phyloP scores from a whole-genome alignment of 78 protist species.

The Emiliania huxleyi region DNA sequence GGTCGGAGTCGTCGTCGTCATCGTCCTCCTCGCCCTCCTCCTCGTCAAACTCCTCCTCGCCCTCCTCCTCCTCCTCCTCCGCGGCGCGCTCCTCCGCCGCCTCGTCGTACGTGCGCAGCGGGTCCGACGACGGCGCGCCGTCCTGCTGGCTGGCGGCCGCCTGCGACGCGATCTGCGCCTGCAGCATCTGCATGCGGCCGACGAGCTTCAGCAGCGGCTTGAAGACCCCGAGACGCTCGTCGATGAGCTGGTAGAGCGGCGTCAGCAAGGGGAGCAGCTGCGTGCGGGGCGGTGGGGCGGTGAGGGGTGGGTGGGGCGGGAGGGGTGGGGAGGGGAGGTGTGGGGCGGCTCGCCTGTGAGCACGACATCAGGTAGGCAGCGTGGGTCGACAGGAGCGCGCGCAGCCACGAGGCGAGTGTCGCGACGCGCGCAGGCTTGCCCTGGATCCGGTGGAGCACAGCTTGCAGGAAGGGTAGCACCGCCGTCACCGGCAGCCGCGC shows the following conservation, averaged over 20 bases:
- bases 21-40: background rate
- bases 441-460: background rate
- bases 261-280: background rate
- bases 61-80: background rate
- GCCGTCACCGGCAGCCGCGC: background rate
- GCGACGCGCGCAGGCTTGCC: slow-evolving; percentile 7
- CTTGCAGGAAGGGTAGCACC: background rate
- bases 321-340: background rate
- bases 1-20: background rate
- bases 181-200: background rate
- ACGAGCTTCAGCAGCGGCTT: background rate
- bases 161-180: background rate
- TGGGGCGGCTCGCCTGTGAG: background rate
- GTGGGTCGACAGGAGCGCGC: background rate
- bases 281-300: background rate
- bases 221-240: background rate
- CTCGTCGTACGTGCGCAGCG: background rate
- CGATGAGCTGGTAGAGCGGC: background rate
- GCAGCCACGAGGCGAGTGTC: background rate
- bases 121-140: background rate
- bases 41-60: background rate
- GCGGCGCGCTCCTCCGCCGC: background rate
- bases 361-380: background rate
- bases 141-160: background rate
- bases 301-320: background rate